Percentiles rank a stretch among this genome's conserved stretches.
These are phyloP conservation scores for Ochetophila trinervis DNA, from an alignment of 306 rosid genomes.

Conservation along the genomic window DNA sequence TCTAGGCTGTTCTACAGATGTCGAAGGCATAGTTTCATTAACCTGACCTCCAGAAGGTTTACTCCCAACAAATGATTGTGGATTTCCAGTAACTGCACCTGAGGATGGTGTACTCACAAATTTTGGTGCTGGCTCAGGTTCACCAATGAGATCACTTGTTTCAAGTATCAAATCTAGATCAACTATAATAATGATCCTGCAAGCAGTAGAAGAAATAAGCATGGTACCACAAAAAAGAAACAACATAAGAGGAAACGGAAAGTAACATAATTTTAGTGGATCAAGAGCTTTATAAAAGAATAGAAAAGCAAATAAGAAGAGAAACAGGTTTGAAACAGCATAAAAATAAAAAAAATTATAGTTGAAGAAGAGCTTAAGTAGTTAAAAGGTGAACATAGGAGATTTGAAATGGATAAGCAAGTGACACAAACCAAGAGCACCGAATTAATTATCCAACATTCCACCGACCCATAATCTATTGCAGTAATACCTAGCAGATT, in stretches of 20 bases:
- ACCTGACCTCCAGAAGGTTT: conserved; percentile 28
- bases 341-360: neutral
- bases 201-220: conserved; percentile 12
- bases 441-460: neutral
- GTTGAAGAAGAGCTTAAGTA: neutral
- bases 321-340: neutral
- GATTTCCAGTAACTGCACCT: conserved; percentile 33
- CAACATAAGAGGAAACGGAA: neutral
- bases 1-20: conserved; percentile 39
- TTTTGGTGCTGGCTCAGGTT: conserved; percentile 41
- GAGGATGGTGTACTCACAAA: conserved; percentile 25
- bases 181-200: conserved; percentile 75
- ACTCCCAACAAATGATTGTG: conserved; percentile 32
- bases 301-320: neutral
- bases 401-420: neutral
- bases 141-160: conserved; percentile 58
- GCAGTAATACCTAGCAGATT: neutral
- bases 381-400: neutral
- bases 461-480: neutral
- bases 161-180: conserved; percentile 59
- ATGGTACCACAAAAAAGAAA: neutral
- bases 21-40: conserved; percentile 34
- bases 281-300: neutral
- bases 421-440: neutral
- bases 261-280: too few relatives aligned